Conservation (phyloP, 2,329 filamentous ascomycete species). For the Metarhizium guizhouense region DNA sequence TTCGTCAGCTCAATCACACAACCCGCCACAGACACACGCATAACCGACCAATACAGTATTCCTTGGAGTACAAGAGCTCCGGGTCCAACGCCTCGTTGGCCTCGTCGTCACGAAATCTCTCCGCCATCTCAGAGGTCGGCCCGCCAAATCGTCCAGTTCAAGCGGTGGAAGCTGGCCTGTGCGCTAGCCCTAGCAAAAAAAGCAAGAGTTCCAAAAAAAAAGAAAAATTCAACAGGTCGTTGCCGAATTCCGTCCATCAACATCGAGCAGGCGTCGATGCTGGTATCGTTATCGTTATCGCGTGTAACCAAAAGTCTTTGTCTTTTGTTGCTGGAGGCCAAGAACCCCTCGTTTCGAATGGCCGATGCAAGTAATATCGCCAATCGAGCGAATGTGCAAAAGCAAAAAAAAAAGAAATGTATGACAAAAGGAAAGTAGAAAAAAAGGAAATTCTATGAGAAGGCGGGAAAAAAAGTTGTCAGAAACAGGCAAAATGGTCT, state of each 20-base stretch:
- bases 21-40: conserved; percentile 3
- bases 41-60: conserved; percentile 70
- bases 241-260: neutral
- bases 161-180: neutral
- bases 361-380: neutral
- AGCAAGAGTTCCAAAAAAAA: neutral
- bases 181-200: neutral
- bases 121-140: conserved; percentile 31
- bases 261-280: neutral
- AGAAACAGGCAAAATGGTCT: neutral
- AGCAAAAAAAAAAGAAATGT: neutral
- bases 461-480: neutral
- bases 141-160: neutral
- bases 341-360: neutral
- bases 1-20: conserved; percentile 16
- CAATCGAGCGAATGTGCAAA: neutral
- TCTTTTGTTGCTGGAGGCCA: no score
- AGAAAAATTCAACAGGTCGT: neutral
- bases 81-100: conserved; percentile 59
- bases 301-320: neutral
- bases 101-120: conserved; percentile 37
- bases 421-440: neutral
- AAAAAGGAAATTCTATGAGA: neutral
- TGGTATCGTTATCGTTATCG: neutral
- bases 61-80: conserved; percentile 86